Base-by-base conservation (phyloP, 2,329 filamentous ascomycete genomes). In the Pseudogymnoascus sp. region DNA sequence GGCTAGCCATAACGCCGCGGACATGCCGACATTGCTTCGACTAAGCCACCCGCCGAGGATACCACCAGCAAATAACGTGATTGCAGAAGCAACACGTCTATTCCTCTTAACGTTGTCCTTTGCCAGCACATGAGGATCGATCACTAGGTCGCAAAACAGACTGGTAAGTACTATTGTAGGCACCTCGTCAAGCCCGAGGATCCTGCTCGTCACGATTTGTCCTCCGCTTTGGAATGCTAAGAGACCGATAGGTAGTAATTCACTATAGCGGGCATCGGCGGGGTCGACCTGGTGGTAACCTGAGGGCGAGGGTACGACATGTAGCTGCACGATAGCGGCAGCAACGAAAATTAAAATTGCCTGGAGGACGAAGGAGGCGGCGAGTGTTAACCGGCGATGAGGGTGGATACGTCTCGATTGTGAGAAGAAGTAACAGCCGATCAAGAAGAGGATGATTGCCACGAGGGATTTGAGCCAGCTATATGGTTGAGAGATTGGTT, bases 81-180 rank as follows among this genome's bases (percentile, higher is more conserved):
- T 25, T 1, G 82, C 78, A 0, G 83, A 82, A 0, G 75, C 77
- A 1, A 76, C 69, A 58, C 83, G 75, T 60, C 81, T 75, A 70
- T 84, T 83, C 58, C 83, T 74, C 70, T 85, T 82, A 0, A 77
- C 72, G 62, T 84, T 81, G 12, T 77, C 70, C 33, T 63, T 64
- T 0, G 72, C 72, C 8, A 30, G 28, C 28, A 30, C 2, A 8
- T 30, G 8, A 2, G 35, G 35, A 0, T 72, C 72, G 3, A 83
- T 72, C 67, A 90, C 91, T 16, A 93, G 71, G 72, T 93, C 90
- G 71, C 89, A 92, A 76, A 92, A 93, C 65, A 90, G 86, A 71
- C 87, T 91, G 0, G 90, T 93, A 63, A 94, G 75, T 2, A 92
- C 90, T 12, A 92, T 89, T 64, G 87, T 91, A 0, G 89, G 92